These are phyloP conservation scores for Cyamopsis tetragonoloba DNA, from an alignment of 306 rosid species.

Conservation along the genomic window DNA sequence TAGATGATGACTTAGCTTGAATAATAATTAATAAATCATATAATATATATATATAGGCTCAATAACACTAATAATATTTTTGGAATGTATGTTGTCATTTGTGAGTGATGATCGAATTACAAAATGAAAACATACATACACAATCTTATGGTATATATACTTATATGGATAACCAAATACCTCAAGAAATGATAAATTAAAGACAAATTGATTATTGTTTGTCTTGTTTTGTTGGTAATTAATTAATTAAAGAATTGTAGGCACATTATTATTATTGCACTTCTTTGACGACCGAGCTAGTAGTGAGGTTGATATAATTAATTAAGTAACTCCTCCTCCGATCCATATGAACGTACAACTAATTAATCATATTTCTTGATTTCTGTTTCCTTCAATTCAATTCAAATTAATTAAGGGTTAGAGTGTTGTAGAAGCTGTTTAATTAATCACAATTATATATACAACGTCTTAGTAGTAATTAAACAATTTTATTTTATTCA, in stretches of 20 bases:
- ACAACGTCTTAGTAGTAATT: no score
- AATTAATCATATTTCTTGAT: constrained; percentile 26
- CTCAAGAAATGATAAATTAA: constrained; percentile 12
- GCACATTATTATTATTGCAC: constrained; percentile 39
- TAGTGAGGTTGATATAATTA: constrained; percentile 23
- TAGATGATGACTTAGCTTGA: no score
- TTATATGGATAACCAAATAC: constrained; percentile 18
- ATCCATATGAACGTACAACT: constrained; percentile 32
- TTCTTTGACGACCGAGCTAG: no score
- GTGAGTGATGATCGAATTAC: no score
- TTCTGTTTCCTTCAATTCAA: constrained; percentile 21
- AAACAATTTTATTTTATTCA: no score
- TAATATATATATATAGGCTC: no score
- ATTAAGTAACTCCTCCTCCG: constrained; percentile 23
- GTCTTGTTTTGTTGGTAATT: constrained; percentile 29
- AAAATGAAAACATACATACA: constrained; percentile 2
- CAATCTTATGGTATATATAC: constrained; percentile 12
- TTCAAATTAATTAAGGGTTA: no score
- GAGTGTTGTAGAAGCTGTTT: neutral
- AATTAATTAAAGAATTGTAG: constrained; percentile 29
- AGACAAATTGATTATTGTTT: constrained; percentile 24
- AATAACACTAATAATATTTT: constrained; percentile 1
- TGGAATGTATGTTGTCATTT: no score
- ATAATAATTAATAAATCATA: no score
- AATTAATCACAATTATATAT: no score